These are phyloP conservation scores for Boletus sensibilis DNA, from an alignment of 768 basidiomycete genomes.

Conservation along the genomic window DNA sequence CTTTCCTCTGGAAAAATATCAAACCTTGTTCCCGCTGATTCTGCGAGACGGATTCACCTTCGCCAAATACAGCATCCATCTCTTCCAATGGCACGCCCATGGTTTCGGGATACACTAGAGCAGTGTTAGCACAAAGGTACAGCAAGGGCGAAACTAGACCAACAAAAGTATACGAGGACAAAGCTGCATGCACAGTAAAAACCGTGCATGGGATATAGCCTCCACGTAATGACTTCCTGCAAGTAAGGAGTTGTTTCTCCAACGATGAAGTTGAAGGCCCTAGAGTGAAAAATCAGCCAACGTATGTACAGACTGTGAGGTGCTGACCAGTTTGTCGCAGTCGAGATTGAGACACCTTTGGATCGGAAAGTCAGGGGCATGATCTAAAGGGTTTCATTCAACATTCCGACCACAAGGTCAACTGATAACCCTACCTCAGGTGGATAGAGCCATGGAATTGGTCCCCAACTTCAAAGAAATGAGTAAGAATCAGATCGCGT, in stretches of 20 bases:
- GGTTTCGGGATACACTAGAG: slow-evolving; percentile 79
- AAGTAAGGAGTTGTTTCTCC: slow-evolving; percentile 85
- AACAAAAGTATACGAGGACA: slow-evolving; percentile 79
- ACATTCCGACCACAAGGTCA: background rate
- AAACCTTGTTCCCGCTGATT: slow-evolving; percentile 15
- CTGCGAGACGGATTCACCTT: slow-evolving; percentile 48
- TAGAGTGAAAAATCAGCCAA: slow-evolving; percentile 16
- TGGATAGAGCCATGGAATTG: slow-evolving; percentile 84
- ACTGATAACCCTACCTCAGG: slow-evolving; percentile 57
- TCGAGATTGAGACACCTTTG: slow-evolving; percentile 94
- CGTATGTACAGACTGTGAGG: background rate
- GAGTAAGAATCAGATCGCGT: background rate
- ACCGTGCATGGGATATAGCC: slow-evolving; percentile 93
- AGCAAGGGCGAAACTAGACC: slow-evolving; percentile 28
- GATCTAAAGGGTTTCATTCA: slow-evolving; percentile 50
- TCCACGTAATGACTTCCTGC: slow-evolving; percentile 87
- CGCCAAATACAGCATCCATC: slow-evolving; percentile 88
- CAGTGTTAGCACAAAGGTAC: slow-evolving; percentile 7
- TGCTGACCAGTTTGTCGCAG: slow-evolving; percentile 71
- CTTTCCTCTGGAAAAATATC: slow-evolving; percentile 46
- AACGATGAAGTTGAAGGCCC: slow-evolving; percentile 87
- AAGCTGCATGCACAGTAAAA: slow-evolving; percentile 90
- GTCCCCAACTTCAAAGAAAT: slow-evolving; percentile 61
- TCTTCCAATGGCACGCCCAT: slow-evolving; percentile 87
- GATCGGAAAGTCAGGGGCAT: slow-evolving; percentile 87